Evolutionary conservation across 495 filamentous ascomycete genomes (phyloP).

Genomic region (Gamarada debralockiae): DNA sequence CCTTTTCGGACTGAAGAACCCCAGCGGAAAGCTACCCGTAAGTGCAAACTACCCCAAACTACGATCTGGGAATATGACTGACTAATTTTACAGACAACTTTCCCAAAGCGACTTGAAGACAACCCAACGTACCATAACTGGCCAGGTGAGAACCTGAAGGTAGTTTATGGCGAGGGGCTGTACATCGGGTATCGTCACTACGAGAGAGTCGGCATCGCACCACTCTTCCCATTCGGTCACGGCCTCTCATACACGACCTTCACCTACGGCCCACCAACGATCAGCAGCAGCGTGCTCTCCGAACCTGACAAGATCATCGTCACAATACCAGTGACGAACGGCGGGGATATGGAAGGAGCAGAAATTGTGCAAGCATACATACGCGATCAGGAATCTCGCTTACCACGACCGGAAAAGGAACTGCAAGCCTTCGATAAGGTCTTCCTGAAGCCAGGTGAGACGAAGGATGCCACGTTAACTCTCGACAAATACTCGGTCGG

Average conservation of each 20-base stretch:
- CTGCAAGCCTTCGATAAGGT: constrained; percentile 81
- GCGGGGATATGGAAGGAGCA: constrained; percentile 57
- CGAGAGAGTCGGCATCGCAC: constrained; percentile 60
- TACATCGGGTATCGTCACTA: constrained; percentile 85
- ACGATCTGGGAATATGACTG: constrained; percentile 38
- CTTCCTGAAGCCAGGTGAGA: constrained; percentile 62
- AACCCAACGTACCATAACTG: constrained; percentile 83
- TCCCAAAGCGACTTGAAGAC: constrained; percentile 74
- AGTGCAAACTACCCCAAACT: constrained; percentile 26
- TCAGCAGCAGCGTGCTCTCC: constrained; percentile 43
- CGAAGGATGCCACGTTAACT: constrained; percentile 57
- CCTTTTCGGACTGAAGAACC: constrained; percentile 62
- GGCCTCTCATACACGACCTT: constrained; percentile 82
- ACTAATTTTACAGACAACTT: constrained; percentile 58
- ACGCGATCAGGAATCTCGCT: constrained; percentile 43
- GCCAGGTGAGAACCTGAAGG: constrained; percentile 72
- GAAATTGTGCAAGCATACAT: constrained; percentile 83
- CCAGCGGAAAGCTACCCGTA: constrained; percentile 60
- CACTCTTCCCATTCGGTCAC: constrained; percentile 78
- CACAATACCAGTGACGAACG: constrained; percentile 65
- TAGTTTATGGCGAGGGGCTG: constrained; percentile 80
- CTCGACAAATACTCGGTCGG: constrained; percentile 75
- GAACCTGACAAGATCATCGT: constrained; percentile 54
- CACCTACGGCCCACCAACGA: constrained; percentile 56
- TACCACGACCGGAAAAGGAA: constrained; percentile 71